Base-by-base conservation (phyloP, 1,139 yeast species). In the Debaryomycetaceae sp. region DNA sequence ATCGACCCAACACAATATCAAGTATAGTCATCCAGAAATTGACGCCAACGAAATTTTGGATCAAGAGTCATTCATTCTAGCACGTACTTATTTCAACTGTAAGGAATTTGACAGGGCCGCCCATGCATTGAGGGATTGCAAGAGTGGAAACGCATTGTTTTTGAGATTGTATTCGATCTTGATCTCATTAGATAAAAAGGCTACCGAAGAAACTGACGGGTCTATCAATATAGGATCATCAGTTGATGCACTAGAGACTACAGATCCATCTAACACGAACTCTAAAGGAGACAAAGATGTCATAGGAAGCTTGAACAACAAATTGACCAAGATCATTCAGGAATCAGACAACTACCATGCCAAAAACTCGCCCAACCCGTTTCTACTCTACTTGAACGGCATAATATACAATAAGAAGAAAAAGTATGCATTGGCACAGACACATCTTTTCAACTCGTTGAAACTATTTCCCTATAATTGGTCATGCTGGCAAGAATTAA, bases 401-500 rank as follows among this genome's bases (percentile, higher is more conserved):
- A 59, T 86, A 5, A 70, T 86, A 2, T 73, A 82, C 44, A 69
- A 79, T 41, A 80, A 78, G 47, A 83, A 83, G 53, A 81, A 82
- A 44, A 80, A 84, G 47, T 65, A 65, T 19, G 52, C 66, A 3
- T 63, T 69, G 34, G 96, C 97, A 0, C 80, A 83, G 43, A 66
- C 71, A 18, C 67, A 69, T 37, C 70, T 89, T 33, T 66, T 80
- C 34, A 69, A 70, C 37, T 84, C 96, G 1, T 58, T 85, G 14
- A 59, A 68, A 15, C 37, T 74, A 19, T 88, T 83, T 51, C 96
- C 97, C 0, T 86, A 75, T 58, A 92, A 92, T 54, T 92, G 98
- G 98, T 79, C 92, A 40, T 87, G 95, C 43, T 94, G 98, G 98
- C 75, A 77, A 45, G 98, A 92, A 55, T 67, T 92, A 30, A 67